These are phyloP conservation scores for Penicillium manginii DNA, from an alignment of 495 filamentous ascomycete species.

Conservation along the genomic window DNA sequence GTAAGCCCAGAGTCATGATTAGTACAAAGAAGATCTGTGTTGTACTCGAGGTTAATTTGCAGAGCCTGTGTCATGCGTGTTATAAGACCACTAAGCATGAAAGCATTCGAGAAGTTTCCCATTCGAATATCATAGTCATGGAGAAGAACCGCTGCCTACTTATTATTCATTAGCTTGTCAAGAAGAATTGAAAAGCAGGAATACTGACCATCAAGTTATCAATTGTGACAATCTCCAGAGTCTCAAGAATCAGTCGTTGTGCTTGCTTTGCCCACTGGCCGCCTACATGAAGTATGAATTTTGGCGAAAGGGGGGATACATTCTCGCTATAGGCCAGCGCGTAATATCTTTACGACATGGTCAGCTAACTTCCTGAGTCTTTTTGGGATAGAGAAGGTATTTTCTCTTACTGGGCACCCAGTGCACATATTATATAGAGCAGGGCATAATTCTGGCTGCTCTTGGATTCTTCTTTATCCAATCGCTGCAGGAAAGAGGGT, in stretches of 20 bases:
- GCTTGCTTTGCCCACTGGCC: constrained; percentile 36
- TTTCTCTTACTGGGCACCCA: constrained; percentile 39
- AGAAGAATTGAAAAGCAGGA: neutral
- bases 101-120: constrained; percentile 40
- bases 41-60: constrained; percentile 42
- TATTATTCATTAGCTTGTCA: neutral
- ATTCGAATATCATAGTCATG: constrained; percentile 38
- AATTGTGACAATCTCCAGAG: constrained; percentile 37
- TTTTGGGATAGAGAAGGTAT: neutral
- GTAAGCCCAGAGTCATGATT: constrained; percentile 24
- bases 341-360: constrained; percentile 4
- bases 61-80: constrained; percentile 43
- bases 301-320: constrained; percentile 13
- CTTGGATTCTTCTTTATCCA: constrained; percentile 28
- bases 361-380: neutral
- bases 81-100: constrained; percentile 42
- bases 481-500: constrained; percentile 35
- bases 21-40: constrained; percentile 38
- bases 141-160: constrained; percentile 34
- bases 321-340: constrained; percentile 31
- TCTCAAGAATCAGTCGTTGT: constrained; percentile 31
- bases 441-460: constrained; percentile 26
- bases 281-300: constrained; percentile 25
- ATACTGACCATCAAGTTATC: constrained; percentile 36
- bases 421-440: constrained; percentile 38